These are phyloP conservation scores for Ophiostoma populinum DNA, from an alignment of 2,329 filamentous ascomycete species.

Conservation along the genomic window DNA sequence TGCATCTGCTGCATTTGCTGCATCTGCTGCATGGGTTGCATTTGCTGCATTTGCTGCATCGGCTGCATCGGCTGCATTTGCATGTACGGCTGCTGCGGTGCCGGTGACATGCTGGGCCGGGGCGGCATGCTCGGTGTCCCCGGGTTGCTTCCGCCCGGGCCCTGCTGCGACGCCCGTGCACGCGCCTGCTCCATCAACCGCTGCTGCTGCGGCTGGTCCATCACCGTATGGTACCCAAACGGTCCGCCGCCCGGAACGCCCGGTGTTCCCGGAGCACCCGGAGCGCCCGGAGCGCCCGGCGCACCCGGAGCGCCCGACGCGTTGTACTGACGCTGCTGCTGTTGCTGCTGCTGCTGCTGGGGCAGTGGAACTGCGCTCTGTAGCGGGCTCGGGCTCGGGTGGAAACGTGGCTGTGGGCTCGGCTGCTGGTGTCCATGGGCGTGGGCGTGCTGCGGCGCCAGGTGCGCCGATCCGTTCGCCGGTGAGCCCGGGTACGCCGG, in stretches of 20 bases:
- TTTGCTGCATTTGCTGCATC: neutral
- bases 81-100: too few species aligned
- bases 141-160: too few species aligned
- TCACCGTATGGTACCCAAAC: conserved; percentile 31
- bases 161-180: conserved; percentile 25
- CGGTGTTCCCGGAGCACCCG: too few species aligned
- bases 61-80: conserved; percentile 18
- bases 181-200: conserved; percentile 34
- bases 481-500: conserved; percentile 20
- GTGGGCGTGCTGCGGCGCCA: conserved; percentile 21
- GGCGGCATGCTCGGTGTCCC: too few species aligned
- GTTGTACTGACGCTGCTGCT: conserved; percentile 9
- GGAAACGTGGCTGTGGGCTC: conserved; percentile 6
- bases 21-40: neutral
- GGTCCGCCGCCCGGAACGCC: conserved; percentile 11
- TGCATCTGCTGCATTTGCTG: too few species aligned
- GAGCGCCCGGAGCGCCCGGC: too few species aligned
- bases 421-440: conserved; percentile 21
- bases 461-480: conserved; percentile 24
- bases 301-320: conserved; percentile 15
- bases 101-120: too few species aligned
- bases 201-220: conserved; percentile 31
- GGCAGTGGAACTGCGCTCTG: neutral
- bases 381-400: conserved; percentile 2
- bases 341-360: conserved; percentile 3